A percentile compares a stretch with the other conserved stretches of the same genome.
Evolutionary conservation across 2,329 filamentous ascomycete species (phyloP).

Genomic region (Lojkania enalia): DNA sequence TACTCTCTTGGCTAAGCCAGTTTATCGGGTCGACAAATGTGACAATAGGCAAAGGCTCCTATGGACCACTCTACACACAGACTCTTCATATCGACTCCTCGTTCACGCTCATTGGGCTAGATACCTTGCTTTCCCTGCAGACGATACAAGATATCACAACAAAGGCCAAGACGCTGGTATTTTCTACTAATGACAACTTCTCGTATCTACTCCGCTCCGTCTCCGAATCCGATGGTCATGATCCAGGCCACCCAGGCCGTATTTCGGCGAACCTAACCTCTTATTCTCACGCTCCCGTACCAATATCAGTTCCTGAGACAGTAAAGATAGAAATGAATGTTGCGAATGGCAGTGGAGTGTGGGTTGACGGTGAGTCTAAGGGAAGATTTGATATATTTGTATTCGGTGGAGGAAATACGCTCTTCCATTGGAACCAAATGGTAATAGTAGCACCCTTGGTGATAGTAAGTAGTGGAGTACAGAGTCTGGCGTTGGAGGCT

Average conservation of each 20-base stretch:
- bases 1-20: slow-evolving; percentile 39
- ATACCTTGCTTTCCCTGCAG: slow-evolving; percentile 48
- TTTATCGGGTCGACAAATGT: slow-evolving; percentile 7
- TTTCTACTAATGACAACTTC: slow-evolving; percentile 44
- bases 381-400: slow-evolving; percentile 60
- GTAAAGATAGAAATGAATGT: slow-evolving; percentile 52
- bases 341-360: slow-evolving; percentile 54
- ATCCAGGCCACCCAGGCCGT: slow-evolving; percentile 53
- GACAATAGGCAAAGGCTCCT: slow-evolving; percentile 44
- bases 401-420: slow-evolving; percentile 55
- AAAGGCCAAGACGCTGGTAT: slow-evolving; percentile 44
- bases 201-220: slow-evolving; percentile 56
- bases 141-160: slow-evolving; percentile 16
- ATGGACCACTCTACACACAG: slow-evolving; percentile 53
- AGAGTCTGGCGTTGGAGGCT: slow-evolving; percentile 18
- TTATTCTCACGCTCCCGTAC: slow-evolving; percentile 51
- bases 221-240: slow-evolving; percentile 49
- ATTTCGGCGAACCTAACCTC: slow-evolving; percentile 56
- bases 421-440: slow-evolving; percentile 61
- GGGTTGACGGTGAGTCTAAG: slow-evolving; percentile 51
- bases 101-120: slow-evolving; percentile 51
- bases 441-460: slow-evolving; percentile 58
- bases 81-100: slow-evolving; percentile 44
- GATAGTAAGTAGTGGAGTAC: slow-evolving; percentile 32
- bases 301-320: slow-evolving; percentile 36